Conservation (phyloP, 768 basidiomycete genomes). For the Mycena maculata region DNA sequence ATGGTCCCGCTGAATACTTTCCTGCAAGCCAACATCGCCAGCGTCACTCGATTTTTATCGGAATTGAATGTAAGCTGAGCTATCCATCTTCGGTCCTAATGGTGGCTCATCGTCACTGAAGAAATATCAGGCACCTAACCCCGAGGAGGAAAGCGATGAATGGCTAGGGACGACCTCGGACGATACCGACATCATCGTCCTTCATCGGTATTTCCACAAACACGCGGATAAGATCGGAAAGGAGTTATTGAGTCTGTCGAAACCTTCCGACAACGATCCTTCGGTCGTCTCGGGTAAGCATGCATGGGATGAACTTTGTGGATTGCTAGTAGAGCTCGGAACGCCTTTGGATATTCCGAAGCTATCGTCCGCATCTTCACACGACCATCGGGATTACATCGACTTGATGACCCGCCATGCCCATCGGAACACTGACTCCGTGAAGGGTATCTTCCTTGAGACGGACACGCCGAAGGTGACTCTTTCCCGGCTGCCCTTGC, state of each 20-base stretch:
- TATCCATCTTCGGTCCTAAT: not conserved
- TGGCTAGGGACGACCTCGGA: slow-evolving; percentile 84
- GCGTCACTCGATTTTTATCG: slow-evolving; percentile 81
- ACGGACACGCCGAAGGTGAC: slow-evolving; percentile 60
- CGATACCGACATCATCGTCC: slow-evolving; percentile 84
- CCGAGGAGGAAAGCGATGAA: slow-evolving; percentile 73
- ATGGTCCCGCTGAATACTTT: slow-evolving; percentile 87
- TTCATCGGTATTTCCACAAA: slow-evolving; percentile 87
- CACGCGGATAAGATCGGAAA: slow-evolving; percentile 91
- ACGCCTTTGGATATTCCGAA: slow-evolving; percentile 75
- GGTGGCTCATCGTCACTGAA: slow-evolving; percentile 23
- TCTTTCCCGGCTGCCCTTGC: not conserved
- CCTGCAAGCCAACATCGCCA: slow-evolving; percentile 73
- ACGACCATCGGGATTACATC: slow-evolving; percentile 71
- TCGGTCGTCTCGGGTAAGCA: slow-evolving; percentile 74
- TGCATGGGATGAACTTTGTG: slow-evolving; percentile 87
- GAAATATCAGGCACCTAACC: slow-evolving; percentile 51
- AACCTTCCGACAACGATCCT: slow-evolving; percentile 68
- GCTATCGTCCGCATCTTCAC: slow-evolving; percentile 59
- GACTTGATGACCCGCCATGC: slow-evolving; percentile 75
- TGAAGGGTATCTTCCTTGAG: slow-evolving; percentile 75
- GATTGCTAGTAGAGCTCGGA: slow-evolving; percentile 82
- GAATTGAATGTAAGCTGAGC: slow-evolving; percentile 77
- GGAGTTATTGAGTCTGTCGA: slow-evolving; percentile 80
- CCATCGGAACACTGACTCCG: slow-evolving; percentile 68